Conservation (phyloP, 495 filamentous ascomycete species). For the Penicillium antarcticum region DNA sequence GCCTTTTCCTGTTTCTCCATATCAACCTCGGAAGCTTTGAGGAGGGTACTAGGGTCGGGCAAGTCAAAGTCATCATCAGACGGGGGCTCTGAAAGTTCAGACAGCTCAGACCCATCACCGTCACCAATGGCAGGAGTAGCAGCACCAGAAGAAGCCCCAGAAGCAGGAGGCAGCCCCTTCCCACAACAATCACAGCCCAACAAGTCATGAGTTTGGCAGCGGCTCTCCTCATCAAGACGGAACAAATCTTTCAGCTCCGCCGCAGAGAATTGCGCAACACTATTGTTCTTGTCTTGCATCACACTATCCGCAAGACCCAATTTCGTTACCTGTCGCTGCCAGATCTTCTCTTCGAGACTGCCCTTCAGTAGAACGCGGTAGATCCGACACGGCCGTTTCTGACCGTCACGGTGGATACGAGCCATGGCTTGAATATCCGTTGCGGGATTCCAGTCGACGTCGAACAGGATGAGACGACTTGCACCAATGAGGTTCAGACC, state of each 20-base stretch:
- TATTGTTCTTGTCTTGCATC: slow-evolving; percentile 58
- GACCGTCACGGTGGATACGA: slow-evolving; percentile 75
- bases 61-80: slow-evolving; percentile 38
- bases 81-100: slow-evolving; percentile 20
- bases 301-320: slow-evolving; percentile 65
- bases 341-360: slow-evolving; percentile 80
- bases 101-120: slow-evolving; percentile 17
- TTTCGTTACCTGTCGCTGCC: slow-evolving; percentile 78
- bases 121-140: slow-evolving; percentile 15
- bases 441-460: slow-evolving; percentile 81
- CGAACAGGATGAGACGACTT: slow-evolving; percentile 71
- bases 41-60: slow-evolving; percentile 36
- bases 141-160: slow-evolving; percentile 2
- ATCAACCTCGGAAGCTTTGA: slow-evolving; percentile 59
- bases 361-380: slow-evolving; percentile 73
- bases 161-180: slow-evolving; percentile 29
- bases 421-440: slow-evolving; percentile 87
- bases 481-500: slow-evolving; percentile 80
- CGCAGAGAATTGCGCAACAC: slow-evolving; percentile 56
- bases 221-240: slow-evolving; percentile 56
- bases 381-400: slow-evolving; percentile 67
- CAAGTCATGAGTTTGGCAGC: slow-evolving; percentile 66
- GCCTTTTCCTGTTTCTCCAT: slow-evolving; percentile 57
- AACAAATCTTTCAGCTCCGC: slow-evolving; percentile 74
- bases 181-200: slow-evolving; percentile 68